Evolutionary conservation across 148 eudicot genomes (phyloP).

Genomic region (Rhododendron kiyosumense): DNA sequence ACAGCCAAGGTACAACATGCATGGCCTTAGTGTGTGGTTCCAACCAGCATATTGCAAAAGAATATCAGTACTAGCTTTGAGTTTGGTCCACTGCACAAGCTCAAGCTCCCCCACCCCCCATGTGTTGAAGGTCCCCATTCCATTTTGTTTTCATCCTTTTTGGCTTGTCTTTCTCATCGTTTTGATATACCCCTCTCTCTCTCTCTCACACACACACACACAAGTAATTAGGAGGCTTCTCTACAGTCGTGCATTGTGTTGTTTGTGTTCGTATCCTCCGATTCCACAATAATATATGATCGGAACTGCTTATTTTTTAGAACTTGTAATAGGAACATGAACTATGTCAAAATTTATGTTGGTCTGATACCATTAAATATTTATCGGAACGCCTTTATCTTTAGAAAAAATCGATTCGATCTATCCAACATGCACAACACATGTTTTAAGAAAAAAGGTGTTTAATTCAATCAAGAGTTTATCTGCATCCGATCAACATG

Average conservation of each 20-base stretch:
- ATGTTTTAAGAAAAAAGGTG: not conserved
- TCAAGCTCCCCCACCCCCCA: constrained; percentile 5
- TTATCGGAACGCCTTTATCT: not conserved
- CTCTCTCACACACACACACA: not conserved
- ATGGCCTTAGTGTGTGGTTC: constrained; percentile 2
- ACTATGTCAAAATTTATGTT: not conserved
- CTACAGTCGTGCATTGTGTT: not conserved
- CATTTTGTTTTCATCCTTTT: not conserved
- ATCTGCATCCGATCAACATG: not conserved
- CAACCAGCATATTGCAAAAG: constrained; percentile 9
- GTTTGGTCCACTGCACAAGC: constrained; percentile 3
- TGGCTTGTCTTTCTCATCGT: constrained; percentile 1
- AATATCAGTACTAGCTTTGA: not conserved
- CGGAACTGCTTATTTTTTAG: too few relatives aligned
- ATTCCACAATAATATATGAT: not conserved
- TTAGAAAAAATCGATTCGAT: not conserved
- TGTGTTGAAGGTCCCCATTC: constrained; percentile 13
- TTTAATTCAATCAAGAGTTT: not conserved
- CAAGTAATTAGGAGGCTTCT: not conserved
- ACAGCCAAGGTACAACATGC: not conserved
- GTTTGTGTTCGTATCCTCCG: not conserved
- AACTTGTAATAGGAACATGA: not conserved
- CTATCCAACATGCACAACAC: not conserved
- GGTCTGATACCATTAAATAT: not conserved
- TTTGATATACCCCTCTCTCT: not conserved